phyloP scores from a whole-genome alignment of 129 eudicot genomes.

The Rutidosis leptorrhynchoides region DNA sequence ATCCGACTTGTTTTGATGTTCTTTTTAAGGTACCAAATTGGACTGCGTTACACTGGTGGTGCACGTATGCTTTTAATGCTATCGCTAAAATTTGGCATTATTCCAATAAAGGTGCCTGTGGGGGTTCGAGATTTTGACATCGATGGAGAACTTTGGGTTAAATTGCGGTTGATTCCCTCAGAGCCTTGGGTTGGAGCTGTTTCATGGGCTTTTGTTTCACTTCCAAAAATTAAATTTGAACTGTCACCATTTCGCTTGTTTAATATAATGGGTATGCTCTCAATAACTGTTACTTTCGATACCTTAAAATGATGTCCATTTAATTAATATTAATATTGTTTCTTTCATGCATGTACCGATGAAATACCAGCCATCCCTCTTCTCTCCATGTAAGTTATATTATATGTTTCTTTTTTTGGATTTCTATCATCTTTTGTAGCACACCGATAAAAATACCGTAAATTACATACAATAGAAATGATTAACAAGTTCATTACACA shows the following conservation, averaged over 20 bases:
- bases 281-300: conserved; percentile 10
- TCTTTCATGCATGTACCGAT: conserved; percentile 38
- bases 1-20: conserved; percentile 5
- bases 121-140: conserved; percentile 89
- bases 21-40: conserved; percentile 81
- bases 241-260: conserved; percentile 92
- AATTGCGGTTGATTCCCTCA: conserved; percentile 74
- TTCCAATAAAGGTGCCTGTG: conserved; percentile 86
- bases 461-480: too few relatives aligned
- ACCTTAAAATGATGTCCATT: background rate
- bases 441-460: too few relatives aligned
- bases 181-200: conserved; percentile 98
- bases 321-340: conserved; percentile 13
- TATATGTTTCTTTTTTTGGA: background rate
- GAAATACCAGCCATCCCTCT: conserved; percentile 80
- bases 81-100: conserved; percentile 76
- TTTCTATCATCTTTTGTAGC: conserved; percentile 7
- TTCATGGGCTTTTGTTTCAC: conserved; percentile 96
- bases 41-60: conserved; percentile 96
- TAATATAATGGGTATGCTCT: conserved; percentile 74
- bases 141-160: conserved; percentile 99
- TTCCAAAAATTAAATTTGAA: conserved; percentile 87
- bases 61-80: conserved; percentile 90
- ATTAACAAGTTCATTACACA: too few relatives aligned
- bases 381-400: conserved; percentile 81